Evolutionary conservation across 768 basidiomycete genomes (phyloP), one percentile per base, ranked within the genome.

Genomic region (Russula brevipes): DNA sequence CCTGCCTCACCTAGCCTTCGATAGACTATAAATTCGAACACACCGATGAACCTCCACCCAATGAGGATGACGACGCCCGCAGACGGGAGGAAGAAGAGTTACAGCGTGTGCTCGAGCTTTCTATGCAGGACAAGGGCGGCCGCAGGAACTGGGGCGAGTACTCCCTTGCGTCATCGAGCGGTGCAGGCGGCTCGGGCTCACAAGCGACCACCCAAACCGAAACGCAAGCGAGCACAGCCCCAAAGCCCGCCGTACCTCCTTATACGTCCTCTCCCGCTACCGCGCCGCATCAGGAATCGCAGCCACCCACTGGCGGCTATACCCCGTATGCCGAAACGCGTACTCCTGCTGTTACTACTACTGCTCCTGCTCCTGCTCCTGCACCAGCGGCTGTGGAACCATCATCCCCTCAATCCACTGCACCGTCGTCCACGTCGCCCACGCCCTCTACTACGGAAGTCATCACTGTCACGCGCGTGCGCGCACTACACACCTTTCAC

Each of bases 21-120:
- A 49, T 54, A 91, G 91, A 85, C 65, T 89, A 85, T 74, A 89
- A 85, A 68, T 91, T 91, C 65, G 83, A 87, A 54, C 70, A 76
- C 14, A 78, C 81, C 1, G 71, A 80, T 35, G 88, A 91, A 69
- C 77, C 85, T 16, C 80, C 84, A 4, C 89, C 90, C 0, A 87
- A 84, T 1, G 71, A 82, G 0, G 90, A 91, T 65, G 92, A 93
- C 64, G 91, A 91, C 12, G 83, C 85, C 47, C 82, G 90, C 12
- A 80, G 91, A 12, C 82, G 83, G 63, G 96, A 98, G 72, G 96
- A 98, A 70, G 96, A 96, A 70, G 96, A 98, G 68, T 85, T 98
- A 2, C 91, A 94, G 70, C 85, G 94, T 5, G 96, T 88, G 0
- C 79, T 98, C 33, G 94, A 96, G 71, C 86, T 97, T 77, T 92